Evolutionary conservation across 2,329 filamentous ascomycete genomes (phyloP).

Genomic region (Fusarium sp.): DNA sequence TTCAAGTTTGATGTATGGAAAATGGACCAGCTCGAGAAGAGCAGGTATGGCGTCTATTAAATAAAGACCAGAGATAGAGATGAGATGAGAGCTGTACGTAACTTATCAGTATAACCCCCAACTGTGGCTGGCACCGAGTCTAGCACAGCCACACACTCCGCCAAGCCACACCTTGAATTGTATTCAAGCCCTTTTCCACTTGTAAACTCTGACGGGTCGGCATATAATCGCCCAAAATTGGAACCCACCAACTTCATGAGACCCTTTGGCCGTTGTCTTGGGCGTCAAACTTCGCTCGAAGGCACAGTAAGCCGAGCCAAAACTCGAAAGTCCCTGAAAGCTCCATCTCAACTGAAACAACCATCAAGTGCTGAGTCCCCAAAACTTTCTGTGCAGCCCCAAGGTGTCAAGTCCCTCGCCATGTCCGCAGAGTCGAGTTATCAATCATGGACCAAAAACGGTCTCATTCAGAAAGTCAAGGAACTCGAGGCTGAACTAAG

Average conservation of each 20-base stretch:
- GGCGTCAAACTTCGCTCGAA: slow-evolving; percentile 42
- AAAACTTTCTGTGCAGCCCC: slow-evolving; percentile 17
- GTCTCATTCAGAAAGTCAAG: slow-evolving; percentile 73
- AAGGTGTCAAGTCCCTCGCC: slow-evolving; percentile 35
- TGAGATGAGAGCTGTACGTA: slow-evolving; percentile 40
- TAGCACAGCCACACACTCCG: slow-evolving; percentile 16
- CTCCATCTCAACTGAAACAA: not conserved
- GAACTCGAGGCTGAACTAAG: slow-evolving; percentile 73
- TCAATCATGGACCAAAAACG: slow-evolving; percentile 72
- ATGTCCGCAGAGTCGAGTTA: slow-evolving; percentile 59
- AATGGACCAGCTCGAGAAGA: not conserved
- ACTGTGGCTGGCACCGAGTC: slow-evolving; percentile 32
- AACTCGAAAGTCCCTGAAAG: slow-evolving; percentile 1
- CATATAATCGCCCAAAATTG: slow-evolving; percentile 38
- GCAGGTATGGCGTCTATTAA: slow-evolving; percentile 15
- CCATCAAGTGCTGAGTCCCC: slow-evolving; percentile 38
- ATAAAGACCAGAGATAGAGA: slow-evolving; percentile 24
- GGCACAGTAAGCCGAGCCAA: slow-evolving; percentile 23
- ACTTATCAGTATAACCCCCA: slow-evolving; percentile 32
- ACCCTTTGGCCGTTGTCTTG: slow-evolving; percentile 36
- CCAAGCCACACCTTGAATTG: slow-evolving; percentile 33
- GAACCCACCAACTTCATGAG: slow-evolving; percentile 45
- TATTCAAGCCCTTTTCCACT: slow-evolving; percentile 39
- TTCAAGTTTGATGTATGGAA: not conserved
- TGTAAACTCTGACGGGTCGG: slow-evolving; percentile 34